Percentiles rank a stretch among this genome's conserved stretches.
phyloP scores from a whole-genome alignment of 2,329 filamentous ascomycete genomes.

The Leptographium flavum region DNA sequence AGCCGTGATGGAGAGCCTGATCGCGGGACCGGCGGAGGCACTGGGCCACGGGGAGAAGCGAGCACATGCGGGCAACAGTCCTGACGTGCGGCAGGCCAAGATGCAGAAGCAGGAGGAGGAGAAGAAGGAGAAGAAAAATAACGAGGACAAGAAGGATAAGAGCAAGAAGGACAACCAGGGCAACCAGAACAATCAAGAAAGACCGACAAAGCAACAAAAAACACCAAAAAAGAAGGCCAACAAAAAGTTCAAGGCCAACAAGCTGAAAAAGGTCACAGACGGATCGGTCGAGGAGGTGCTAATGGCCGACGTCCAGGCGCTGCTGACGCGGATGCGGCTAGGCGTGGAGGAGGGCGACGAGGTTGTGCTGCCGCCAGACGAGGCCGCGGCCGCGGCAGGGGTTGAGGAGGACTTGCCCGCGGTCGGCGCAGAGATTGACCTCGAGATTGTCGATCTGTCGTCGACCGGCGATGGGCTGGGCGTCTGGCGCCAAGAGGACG shows the following conservation, averaged over 20 bases:
- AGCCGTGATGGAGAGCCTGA: too few relatives aligned
- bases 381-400: background rate
- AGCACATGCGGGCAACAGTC: background rate
- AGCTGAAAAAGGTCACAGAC: conserved; percentile 38
- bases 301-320: conserved; percentile 42
- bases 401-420: conserved; percentile 36
- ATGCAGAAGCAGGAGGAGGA: background rate
- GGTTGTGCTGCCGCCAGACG: conserved; percentile 7
- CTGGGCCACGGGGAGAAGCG: background rate
- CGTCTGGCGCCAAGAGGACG: conserved; percentile 26
- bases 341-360: conserved; percentile 14
- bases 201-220: conserved; percentile 10
- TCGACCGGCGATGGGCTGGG: conserved; percentile 89
- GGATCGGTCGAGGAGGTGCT: conserved; percentile 55
- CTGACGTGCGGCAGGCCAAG: background rate
- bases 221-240: conserved; percentile 10
- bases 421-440: conserved; percentile 60
- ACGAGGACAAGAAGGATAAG: too few relatives aligned
- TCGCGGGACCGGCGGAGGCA: too few relatives aligned
- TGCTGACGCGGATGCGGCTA: conserved; percentile 30
- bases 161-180: too few relatives aligned
- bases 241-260: conserved; percentile 43
- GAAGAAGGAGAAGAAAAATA: background rate
- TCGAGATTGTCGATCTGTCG: conserved; percentile 69
- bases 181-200: too few relatives aligned